Evolutionary conservation across 2,329 filamentous ascomycete species (phyloP), one percentile per base, ranked within the genome.

Genomic region (Westerdykella sp.): DNA sequence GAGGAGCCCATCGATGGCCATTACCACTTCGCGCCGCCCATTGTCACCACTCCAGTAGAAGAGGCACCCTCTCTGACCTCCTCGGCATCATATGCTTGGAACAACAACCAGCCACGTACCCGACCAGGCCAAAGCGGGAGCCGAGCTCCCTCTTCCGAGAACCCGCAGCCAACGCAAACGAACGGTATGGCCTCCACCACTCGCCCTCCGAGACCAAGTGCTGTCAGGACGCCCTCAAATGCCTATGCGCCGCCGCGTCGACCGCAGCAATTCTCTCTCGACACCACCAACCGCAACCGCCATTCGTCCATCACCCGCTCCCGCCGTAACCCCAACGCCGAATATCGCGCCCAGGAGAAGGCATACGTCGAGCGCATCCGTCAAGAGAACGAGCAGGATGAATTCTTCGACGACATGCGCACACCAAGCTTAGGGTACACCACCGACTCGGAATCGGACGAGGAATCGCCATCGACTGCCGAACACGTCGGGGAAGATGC

Each of bases 351-450:
- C 38, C 88, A 97, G 68, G 91, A 97, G 67, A 87, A 90, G 63
- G 91, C 91, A 44, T 98, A 98, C 63, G 84, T 97, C 28, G 88
- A 95, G 67, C 83, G 91, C 55, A 79, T 97, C 60, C 83, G 89
- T 45, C 87, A 94, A 62, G 87, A 93, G 53, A 79, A 81, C 45
- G 68, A 71, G 35, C 71, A 74, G 36, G 83, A 87, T 53, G 93
- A 90, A 70, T 86, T 89, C 56, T 70, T 71, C 50, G 67, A 73
- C 49, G 83, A 89, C 43, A 74, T 81, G 11, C 84, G 86, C 53
- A 80, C 82, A 2, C 81, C 81, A 34, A 82, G 78, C 49, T 71
- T 87, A 50, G 79, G 77, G 46, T 84, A 85, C 56, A 79, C 71
- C 48, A 76, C 74, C 40, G 89, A 93, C 51, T 89, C 88, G 6